Base-by-base conservation (phyloP, 1,139 yeast genomes). In the Zygosaccharomyces pseudobailii region DNA sequence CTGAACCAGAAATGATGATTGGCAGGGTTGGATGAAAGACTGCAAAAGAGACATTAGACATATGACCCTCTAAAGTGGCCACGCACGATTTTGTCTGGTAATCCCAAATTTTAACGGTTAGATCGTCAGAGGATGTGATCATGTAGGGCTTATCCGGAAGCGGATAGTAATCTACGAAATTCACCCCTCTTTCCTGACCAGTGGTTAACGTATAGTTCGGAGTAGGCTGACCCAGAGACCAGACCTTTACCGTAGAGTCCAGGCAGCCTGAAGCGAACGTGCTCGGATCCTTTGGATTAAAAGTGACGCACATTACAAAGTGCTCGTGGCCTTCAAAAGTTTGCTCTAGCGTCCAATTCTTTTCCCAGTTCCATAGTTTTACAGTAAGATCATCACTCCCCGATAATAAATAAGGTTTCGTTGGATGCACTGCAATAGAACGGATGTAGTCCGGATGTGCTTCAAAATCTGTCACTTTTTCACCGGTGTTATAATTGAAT, bases 401-500 rank as follows among this genome's bases (percentile, higher is more conserved):
- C 4, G 97, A 86, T 60, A 92, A 75, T 45, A 92, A 76, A 59
- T 86, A 87, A 20, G 97, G 94, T 68, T 87, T 87, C 33, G 94
- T 76, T 40, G 97, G 97, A 69, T 92, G 98, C 36, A 92, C 95
- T 6, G 96, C 92, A 58, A 92, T 79, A 45, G 87, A 81, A 68
- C 98, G 83, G 62, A 92, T 87, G 68, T 92, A 94, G 69, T 94
- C 98, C 5, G 96, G 96, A 65, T 92, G 98, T 5, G 97, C 98
- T 71, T 94, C 98, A 64, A 90, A 92, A 71, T 90, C 97, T 40
- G 87, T 78, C 53, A 94, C 79, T 68, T 88, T 89, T 69, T 92
- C 98, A 45, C 95, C 92, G 28, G 98, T 92, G 69, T 89, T 88
- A 73, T 88, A 89, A 69, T 92, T 92, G 74, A 82, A 92, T 22